phyloP scores from a whole-genome alignment of 2,329 filamentous ascomycete genomes.

The Hypomyces perniciosus region DNA sequence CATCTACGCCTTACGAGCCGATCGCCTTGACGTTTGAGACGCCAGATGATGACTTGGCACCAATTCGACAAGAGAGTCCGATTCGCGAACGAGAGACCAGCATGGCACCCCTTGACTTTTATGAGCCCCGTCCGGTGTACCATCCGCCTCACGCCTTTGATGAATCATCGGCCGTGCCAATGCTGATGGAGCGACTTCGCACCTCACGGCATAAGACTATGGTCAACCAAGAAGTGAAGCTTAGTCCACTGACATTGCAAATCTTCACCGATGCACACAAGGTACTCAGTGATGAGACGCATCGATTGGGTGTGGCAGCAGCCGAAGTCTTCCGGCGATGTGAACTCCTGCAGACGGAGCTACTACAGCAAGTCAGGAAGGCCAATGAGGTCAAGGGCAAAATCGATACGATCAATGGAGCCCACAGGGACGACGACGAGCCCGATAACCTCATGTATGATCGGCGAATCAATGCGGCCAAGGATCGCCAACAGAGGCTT shows the following conservation, averaged over 20 bases:
- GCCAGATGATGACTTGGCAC: conserved; percentile 45
- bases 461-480: conserved; percentile 49
- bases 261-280: conserved; percentile 69
- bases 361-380: conserved; percentile 60
- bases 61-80: conserved; percentile 38
- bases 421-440: conserved; percentile 41
- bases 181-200: conserved; percentile 49
- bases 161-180: conserved; percentile 48
- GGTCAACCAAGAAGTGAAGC: conserved; percentile 60
- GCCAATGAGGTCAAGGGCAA: conserved; percentile 59
- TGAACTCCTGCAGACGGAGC: conserved; percentile 60
- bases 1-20: conserved; percentile 52
- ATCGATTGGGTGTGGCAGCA: conserved; percentile 61
- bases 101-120: conserved; percentile 44
- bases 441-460: conserved; percentile 53
- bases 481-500: conserved; percentile 51
- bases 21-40: conserved; percentile 54
- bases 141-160: conserved; percentile 57
- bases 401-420: conserved; percentile 56
- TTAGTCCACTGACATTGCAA: conserved; percentile 65
- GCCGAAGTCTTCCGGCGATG: conserved; percentile 69
- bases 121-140: conserved; percentile 61
- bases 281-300: conserved; percentile 62
- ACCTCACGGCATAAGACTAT: conserved; percentile 56
- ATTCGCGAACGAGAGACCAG: conserved; percentile 36